Evolutionary conservation across 1,139 yeast genomes (phyloP).

Genomic region (Blastobotrys illinoisensis): DNA sequence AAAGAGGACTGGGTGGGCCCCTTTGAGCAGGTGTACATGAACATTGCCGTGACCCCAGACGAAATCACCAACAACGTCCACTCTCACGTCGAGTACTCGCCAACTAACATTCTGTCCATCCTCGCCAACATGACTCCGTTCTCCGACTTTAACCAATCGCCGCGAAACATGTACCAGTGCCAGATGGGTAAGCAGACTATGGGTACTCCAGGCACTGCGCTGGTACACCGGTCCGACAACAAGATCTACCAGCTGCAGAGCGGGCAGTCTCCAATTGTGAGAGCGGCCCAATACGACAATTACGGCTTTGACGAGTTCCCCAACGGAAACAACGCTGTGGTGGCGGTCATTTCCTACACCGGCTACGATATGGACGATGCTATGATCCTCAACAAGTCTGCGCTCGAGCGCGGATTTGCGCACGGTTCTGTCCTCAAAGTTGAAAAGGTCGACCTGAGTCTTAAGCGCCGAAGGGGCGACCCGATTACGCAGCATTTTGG

Average conservation of each 20-base stretch:
- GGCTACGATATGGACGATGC: slow-evolving; percentile 99
- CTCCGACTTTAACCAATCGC: slow-evolving; percentile 97
- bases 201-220: slow-evolving; percentile 99
- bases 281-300: slow-evolving; percentile 88
- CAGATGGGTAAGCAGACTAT: slow-evolving; percentile 99
- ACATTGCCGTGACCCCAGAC: slow-evolving; percentile 89
- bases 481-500: slow-evolving; percentile 95
- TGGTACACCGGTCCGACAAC: slow-evolving; percentile 89
- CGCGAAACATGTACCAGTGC: slow-evolving; percentile 99
- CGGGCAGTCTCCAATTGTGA: slow-evolving; percentile 98
- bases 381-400: slow-evolving; percentile 94
- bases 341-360: slow-evolving; percentile 96
- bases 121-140: slow-evolving; percentile 95
- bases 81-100: slow-evolving; percentile 89
- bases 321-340: slow-evolving; percentile 97
- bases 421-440: slow-evolving; percentile 95
- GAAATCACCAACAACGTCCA: slow-evolving; percentile 81
- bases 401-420: slow-evolving; percentile 97
- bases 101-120: slow-evolving; percentile 89
- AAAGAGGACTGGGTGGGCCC: slow-evolving; percentile 91
- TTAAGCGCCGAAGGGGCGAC: slow-evolving; percentile 83
- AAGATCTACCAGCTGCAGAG: slow-evolving; percentile 87
- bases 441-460: slow-evolving; percentile 78
- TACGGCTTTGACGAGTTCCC: slow-evolving; percentile 99
- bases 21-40: slow-evolving; percentile 95